phyloP scores from a whole-genome alignment of 768 basidiomycete genomes.

The Suillus subalutaceus region DNA sequence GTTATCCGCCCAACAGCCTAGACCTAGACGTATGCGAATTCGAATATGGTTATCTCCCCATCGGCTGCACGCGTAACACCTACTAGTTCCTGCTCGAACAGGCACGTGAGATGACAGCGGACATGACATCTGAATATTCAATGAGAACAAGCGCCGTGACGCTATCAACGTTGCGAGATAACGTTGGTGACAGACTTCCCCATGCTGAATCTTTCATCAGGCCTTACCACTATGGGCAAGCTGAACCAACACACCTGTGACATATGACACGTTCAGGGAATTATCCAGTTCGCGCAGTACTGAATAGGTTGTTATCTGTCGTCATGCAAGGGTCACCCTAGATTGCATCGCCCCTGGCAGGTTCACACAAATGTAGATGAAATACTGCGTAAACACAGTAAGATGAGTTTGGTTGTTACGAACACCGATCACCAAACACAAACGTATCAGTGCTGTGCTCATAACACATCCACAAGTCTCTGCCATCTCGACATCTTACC shows the following conservation, averaged over 20 bases:
- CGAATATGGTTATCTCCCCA: neutral
- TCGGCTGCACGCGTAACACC: neutral
- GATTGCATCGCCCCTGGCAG: no score
- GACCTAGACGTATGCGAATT: neutral
- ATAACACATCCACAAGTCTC: conserved; percentile 28
- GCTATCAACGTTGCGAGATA: neutral
- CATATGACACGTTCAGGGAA: neutral
- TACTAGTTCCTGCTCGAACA: neutral
- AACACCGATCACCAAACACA: neutral
- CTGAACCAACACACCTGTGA: neutral
- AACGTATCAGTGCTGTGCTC: conserved; percentile 16
- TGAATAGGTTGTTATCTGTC: neutral
- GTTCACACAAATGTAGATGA: neutral
- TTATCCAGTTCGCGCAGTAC: neutral
- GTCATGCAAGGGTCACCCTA: neutral
- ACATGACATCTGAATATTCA: neutral
- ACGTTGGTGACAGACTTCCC: neutral
- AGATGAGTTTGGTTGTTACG: neutral
- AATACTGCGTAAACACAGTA: neutral
- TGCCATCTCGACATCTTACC: conserved; percentile 24
- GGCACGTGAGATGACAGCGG: neutral
- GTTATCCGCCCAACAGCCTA: neutral
- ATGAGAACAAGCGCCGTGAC: neutral
- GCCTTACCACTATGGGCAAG: neutral
- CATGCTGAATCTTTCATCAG: neutral